phyloP scores from a whole-genome alignment of 345 rosid species.

The Triadica sebifera region DNA sequence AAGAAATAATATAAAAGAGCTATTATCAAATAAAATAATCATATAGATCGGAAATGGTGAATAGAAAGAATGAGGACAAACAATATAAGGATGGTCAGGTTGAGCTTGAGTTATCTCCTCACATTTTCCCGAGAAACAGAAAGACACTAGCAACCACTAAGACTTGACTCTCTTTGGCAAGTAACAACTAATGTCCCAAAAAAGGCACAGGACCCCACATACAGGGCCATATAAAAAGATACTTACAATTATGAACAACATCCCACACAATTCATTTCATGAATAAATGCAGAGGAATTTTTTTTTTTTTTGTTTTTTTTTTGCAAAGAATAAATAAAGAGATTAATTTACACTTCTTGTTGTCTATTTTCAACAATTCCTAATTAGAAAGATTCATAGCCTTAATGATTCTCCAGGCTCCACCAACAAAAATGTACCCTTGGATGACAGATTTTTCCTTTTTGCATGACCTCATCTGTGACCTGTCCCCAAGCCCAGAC shows the following conservation, averaged over 20 bases:
- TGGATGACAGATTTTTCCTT: neutral
- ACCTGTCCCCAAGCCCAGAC: neutral
- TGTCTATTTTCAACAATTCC: neutral
- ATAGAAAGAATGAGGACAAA: neutral
- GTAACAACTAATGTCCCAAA: neutral
- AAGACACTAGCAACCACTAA: no score
- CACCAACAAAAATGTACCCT: neutral
- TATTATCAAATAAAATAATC: slow-evolving; percentile 1
- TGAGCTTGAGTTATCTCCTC: no score
- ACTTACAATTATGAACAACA: neutral
- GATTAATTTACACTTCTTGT: neutral
- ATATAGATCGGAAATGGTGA: neutral
- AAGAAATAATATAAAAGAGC: neutral
- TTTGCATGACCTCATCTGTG: neutral
- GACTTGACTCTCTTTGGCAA: neutral
- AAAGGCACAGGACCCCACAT: neutral
- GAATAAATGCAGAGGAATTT: neutral
- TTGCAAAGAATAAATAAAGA: no score
- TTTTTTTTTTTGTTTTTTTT: no score
- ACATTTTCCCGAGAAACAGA: no score
- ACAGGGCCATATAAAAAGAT: no score
- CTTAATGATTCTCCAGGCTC: neutral
- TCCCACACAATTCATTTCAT: neutral
- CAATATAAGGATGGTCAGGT: no score
- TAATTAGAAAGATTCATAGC: neutral